phyloP scores from a whole-genome alignment of 176 grass and related monocot species.

The Bromus sterilis region DNA sequence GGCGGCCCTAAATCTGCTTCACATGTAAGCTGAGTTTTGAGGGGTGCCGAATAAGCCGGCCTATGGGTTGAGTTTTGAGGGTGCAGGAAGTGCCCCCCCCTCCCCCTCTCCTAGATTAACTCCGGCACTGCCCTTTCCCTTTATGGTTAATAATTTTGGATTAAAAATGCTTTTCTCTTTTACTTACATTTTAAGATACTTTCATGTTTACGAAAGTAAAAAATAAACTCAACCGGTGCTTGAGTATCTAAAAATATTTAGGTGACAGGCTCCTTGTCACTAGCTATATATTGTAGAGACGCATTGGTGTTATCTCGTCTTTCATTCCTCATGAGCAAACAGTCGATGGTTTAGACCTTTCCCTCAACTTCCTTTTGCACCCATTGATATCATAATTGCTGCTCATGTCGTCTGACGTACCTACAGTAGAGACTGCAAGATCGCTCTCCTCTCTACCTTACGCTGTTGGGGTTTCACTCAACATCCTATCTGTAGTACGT shows the following conservation, averaged over 20 bases:
- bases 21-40: too few relatives aligned
- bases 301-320: background rate
- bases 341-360: background rate
- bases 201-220: background rate
- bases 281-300: background rate
- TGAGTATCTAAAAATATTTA: background rate
- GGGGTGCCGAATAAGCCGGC: too few relatives aligned
- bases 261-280: background rate
- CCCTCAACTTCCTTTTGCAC: background rate
- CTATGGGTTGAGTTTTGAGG: too few relatives aligned
- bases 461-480: background rate
- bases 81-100: too few relatives aligned
- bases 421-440: background rate
- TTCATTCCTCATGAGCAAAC: constrained; percentile 2
- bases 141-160: too few relatives aligned
- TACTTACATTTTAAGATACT: background rate
- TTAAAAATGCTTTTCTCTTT: background rate
- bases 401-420: background rate
- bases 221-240: background rate
- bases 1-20: too few relatives aligned
- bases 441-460: background rate
- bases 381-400: background rate
- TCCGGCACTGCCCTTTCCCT: too few relatives aligned
- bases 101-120: too few relatives aligned
- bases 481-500: background rate